These are phyloP conservation scores for Gossypium anomalum DNA, from an alignment of 345 rosid species.

Conservation along the genomic window DNA sequence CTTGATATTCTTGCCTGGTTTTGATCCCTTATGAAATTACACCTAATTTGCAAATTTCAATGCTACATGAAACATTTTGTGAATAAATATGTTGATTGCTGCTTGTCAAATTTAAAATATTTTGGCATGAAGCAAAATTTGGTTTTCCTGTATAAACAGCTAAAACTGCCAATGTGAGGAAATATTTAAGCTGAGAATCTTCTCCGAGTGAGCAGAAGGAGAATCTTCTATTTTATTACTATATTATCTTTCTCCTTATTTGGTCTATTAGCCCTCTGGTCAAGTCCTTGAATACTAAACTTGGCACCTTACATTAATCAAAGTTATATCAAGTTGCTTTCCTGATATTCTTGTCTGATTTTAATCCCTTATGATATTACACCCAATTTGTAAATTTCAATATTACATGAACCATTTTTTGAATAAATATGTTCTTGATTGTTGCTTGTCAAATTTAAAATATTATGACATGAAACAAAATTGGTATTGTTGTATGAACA, in stretches of 20 bases:
- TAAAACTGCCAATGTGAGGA: neutral
- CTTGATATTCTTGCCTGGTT: neutral
- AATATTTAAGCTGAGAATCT: neutral
- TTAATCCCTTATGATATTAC: neutral
- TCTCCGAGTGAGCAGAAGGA: neutral
- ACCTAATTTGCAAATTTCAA: neutral
- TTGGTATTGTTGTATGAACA: neutral
- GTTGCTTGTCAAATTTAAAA: neutral
- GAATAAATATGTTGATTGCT: neutral
- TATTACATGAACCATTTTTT: neutral
- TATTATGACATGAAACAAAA: neutral
- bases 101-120: neutral
- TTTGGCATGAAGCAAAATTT: neutral
- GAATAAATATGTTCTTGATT: neutral
- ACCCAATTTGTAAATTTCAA: neutral
- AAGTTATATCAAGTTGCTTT: too few relatives aligned
- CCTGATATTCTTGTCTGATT: neutral
- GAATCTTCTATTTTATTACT: neutral
- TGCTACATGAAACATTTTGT: neutral
- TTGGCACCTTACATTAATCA: neutral
- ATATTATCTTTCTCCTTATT: neutral
- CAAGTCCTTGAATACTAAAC: neutral
- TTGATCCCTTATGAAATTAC: neutral
- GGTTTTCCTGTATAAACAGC: neutral
- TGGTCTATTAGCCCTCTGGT: neutral